Base-by-base conservation (phyloP, 2,329 filamentous ascomycete genomes). In the Cladosporium sp. region DNA sequence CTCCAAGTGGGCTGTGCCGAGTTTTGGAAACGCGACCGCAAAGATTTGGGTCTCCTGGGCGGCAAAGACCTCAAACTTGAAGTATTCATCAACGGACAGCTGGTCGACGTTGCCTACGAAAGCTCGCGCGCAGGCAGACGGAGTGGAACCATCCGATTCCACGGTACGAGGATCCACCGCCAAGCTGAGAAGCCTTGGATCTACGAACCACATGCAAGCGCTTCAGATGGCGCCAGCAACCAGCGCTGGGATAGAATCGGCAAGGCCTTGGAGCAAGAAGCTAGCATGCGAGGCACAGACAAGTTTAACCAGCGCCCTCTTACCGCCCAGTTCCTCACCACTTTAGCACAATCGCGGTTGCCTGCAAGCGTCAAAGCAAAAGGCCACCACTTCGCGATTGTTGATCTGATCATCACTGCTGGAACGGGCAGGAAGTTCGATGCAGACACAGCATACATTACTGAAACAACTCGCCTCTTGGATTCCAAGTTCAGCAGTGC, bases 81-180 rank as follows among this genome's bases (percentile, higher is more conserved):
- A n/a, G 71, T 80, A 3, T 75, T 77, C 61, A 68, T 78, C 63
- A 80, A 80, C 56, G 78, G 78, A 36, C 64, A 72, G 28, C 67
- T 79, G 7, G 69, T 70, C 3, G 67, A 63, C n/a, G 37, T 60
- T 25, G 55, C 56, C 28, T 51, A 37, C 37, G 56, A 58, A 19
- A 40, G 19, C 28, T 34, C 19, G 34, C 45, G 44, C 17, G 13
- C 37, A 3, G 19, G 44, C 24, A 48, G 57, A 17, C 39, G 42
- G 17, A 56, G 63, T n/a, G 58, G 61, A 20, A 32, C 45, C 20
- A 45, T 66, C 22, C 47, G 60, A 10, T 77, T 78, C 58, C 65
- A 71, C 4, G 78, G 78, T 13, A 70, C 61, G 10, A 68, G 76
- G 10, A 63, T 75, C 17, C 67, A 74, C 34, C 68, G 65, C 13